A percentile compares a stretch with the other conserved stretches of the same genome.
Evolutionary conservation across 1,284 basidiomycete genomes (phyloP).

Genomic region (Retiboletus flavoniger): DNA sequence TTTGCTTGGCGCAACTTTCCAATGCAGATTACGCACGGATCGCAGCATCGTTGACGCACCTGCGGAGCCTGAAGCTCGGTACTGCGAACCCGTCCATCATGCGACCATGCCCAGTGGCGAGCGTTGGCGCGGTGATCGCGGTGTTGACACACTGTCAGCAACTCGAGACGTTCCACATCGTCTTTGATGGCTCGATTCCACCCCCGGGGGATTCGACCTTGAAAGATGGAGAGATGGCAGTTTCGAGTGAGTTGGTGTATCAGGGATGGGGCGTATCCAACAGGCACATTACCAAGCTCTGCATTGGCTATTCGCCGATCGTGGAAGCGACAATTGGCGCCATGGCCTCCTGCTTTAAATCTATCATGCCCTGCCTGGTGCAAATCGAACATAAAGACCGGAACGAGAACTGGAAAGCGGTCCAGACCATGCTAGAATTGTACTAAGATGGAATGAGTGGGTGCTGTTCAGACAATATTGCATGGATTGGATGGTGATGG

Average conservation of each 20-base stretch:
- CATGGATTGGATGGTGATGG: neutral
- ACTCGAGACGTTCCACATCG: constrained; percentile 19
- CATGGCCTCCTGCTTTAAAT: constrained; percentile 9
- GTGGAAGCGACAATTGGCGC: neutral
- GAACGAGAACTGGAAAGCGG: constrained; percentile 3
- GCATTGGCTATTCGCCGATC: constrained; percentile 19
- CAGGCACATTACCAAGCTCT: constrained; percentile 3
- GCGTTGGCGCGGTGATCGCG: constrained; percentile 10
- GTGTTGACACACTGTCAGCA: constrained; percentile 11
- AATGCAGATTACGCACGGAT: constrained; percentile 9
- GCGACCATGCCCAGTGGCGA: constrained; percentile 10
- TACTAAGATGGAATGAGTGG: neutral
- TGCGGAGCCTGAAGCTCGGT: constrained; percentile 18
- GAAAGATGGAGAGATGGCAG: neutral
- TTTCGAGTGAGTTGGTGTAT: neutral
- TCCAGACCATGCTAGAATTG: constrained; percentile 2
- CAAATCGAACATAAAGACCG: neutral
- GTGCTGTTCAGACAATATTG: neutral
- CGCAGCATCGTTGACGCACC: constrained; percentile 6
- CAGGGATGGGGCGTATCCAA: constrained; percentile 12
- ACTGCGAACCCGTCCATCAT: constrained; percentile 7
- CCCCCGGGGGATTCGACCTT: neutral
- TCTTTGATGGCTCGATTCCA: constrained; percentile 16
- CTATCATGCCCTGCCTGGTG: constrained; percentile 17
- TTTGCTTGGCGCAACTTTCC: constrained; percentile 1